A percentile compares a stretch with the other conserved stretches of the same genome.
phyloP scores from a whole-genome alignment of 73 alveolate species.

The Paramecium sonneborni region DNA sequence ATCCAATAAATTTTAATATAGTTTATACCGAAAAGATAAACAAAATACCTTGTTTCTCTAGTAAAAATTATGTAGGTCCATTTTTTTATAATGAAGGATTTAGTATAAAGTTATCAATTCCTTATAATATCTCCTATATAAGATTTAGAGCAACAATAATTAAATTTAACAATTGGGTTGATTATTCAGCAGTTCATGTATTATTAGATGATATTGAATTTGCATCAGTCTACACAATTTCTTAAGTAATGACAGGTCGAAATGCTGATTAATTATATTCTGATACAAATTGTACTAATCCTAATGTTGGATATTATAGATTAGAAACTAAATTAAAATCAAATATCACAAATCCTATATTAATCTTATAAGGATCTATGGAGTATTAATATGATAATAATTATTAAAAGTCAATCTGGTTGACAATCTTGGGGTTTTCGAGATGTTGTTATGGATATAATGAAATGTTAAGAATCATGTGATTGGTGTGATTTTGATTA shows the following conservation, averaged over 20 bases:
- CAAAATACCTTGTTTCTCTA: background rate
- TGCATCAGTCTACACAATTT: background rate
- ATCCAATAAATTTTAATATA: background rate
- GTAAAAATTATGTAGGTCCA: background rate
- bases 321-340: background rate
- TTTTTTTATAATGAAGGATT: background rate
- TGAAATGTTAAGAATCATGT: background rate
- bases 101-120: background rate
- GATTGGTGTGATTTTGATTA: background rate
- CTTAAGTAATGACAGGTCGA: background rate
- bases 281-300: background rate
- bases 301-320: background rate
- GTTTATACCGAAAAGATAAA: background rate
- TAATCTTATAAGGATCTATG: background rate
- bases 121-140: background rate
- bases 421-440: background rate
- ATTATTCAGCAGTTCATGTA: background rate
- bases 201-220: background rate
- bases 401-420: background rate
- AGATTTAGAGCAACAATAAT: background rate
- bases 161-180: background rate
- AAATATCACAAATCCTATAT: background rate
- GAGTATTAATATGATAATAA: background rate
- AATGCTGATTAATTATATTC: background rate
- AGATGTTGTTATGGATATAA: background rate